Evolutionary conservation across 768 basidiomycete species (phyloP).

Genomic region (Suillus luteus): DNA sequence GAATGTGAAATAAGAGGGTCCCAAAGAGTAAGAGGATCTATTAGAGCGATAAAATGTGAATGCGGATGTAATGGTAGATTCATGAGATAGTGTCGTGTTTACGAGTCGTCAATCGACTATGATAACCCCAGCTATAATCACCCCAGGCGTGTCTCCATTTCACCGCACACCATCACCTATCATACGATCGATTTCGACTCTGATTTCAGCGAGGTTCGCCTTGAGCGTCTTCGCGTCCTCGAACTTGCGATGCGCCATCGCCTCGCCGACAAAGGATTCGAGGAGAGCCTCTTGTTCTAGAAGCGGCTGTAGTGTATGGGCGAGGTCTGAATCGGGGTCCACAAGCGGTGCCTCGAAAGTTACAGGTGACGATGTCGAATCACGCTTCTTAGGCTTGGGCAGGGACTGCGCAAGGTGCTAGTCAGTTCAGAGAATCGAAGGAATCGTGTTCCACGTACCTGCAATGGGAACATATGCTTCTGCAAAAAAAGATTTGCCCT

Average conservation of each 20-base stretch:
- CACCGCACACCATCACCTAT: constrained; percentile 36
- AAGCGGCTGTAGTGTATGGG: constrained; percentile 78
- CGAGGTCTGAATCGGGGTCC: constrained; percentile 70
- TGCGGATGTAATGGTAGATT: constrained; percentile 5
- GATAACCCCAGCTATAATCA: background rate
- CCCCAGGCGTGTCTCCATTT: constrained; percentile 4
- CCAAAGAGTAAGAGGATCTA: constrained; percentile 4
- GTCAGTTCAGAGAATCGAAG: background rate
- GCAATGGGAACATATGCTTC: constrained; percentile 77
- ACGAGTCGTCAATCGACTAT: background rate
- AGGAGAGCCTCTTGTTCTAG: constrained; percentile 94
- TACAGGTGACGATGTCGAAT: constrained; percentile 17
- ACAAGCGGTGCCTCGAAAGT: constrained; percentile 33
- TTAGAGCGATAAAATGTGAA: constrained; percentile 1
- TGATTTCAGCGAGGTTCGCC: constrained; percentile 78
- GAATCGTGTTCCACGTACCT: constrained; percentile 19
- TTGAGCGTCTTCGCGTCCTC: constrained; percentile 91
- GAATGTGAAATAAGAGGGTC: background rate
- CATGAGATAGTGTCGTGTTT: constrained; percentile 1
- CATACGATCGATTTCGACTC: constrained; percentile 78
- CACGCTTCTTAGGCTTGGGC: constrained; percentile 49
- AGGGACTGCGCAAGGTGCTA: constrained; percentile 36
- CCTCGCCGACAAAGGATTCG: constrained; percentile 89
- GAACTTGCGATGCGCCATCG: constrained; percentile 88
- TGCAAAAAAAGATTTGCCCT: constrained; percentile 82